Evolutionary conservation across 164 flowering plant species (phyloP).

Genomic region (Kingdonia uniflora): DNA sequence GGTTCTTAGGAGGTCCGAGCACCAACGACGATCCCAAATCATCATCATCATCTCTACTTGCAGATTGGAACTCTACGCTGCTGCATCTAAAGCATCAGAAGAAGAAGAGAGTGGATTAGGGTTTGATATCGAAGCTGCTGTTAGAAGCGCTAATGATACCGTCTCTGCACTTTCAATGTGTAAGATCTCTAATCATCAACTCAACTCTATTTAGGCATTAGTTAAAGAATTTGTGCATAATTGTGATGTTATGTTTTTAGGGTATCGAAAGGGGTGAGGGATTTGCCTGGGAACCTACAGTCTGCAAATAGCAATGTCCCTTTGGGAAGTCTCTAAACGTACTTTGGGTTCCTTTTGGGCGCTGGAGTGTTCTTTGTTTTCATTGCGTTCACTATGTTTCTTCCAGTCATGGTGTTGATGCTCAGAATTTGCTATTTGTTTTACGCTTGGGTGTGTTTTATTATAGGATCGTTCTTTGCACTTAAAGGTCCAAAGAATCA

Average conservation of each 20-base stretch:
- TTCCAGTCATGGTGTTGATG: constrained; percentile 92
- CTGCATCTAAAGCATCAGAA: too few species aligned
- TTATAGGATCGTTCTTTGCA: constrained; percentile 81
- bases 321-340: constrained; percentile 80
- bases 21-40: too few species aligned
- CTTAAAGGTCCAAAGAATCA: constrained; percentile 88
- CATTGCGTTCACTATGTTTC: constrained; percentile 95
- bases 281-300: constrained; percentile 74
- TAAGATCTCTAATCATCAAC: too few species aligned
- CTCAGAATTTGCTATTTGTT: constrained; percentile 94
- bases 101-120: too few species aligned
- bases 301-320: constrained; percentile 82
- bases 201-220: too few species aligned
- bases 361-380: constrained; percentile 83
- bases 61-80: too few species aligned
- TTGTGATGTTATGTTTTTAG: constrained; percentile 17
- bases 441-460: constrained; percentile 80
- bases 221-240: too few species aligned
- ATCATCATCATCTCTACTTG: too few species aligned
- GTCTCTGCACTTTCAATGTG: too few species aligned
- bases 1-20: too few species aligned
- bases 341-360: constrained; percentile 79
- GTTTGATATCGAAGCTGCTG: too few species aligned
- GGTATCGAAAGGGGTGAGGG: constrained; percentile 88
- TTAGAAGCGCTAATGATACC: too few species aligned